Base-by-base conservation (phyloP, 257 asterid species). In the Primulina huaijiensis region DNA sequence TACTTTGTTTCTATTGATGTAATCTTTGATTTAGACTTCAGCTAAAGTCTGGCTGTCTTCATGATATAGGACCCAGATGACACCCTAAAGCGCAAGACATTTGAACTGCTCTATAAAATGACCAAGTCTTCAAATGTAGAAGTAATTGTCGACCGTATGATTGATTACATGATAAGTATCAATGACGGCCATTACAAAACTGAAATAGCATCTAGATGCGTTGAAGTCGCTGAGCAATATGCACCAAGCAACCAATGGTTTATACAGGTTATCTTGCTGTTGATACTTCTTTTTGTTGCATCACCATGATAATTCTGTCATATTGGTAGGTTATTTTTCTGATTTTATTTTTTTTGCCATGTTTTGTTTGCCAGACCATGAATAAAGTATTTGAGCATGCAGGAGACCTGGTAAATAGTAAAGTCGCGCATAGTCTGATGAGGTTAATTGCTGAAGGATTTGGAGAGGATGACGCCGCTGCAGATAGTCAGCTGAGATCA, bases 191-290 rank as follows among this genome's bases (percentile, higher is more conserved):
- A 94, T 82, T 91, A 86, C 81, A 91, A 91, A 88, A 91, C 96
- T 33, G 99, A 91, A 82, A 94, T 94, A 79, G 97, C 99, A 70
- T 94, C 99, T 73, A 88, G 99, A 83, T 91, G 97, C 74, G 95
- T 94, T 72, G 99, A 94, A 77, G 96, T 94, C 72, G 99, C 96
- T 4, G 99, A 94, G 78, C 99, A 94, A 79, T 94, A 89, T 60
- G 97, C 99, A 38, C 97, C 96, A 52, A 94, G 97, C 90, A 94
- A 94, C 84, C 95, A 86, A 68, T 94, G 99, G 99, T 94, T 94
- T 84, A 91, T 91, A 78, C 92, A 86, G 99, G 99, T 93, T 60
- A 70, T 72, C 75, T 76, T 62, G 12, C 56, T 65, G 55, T 65
- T 30, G 25, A 61, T 34, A 63, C 27, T 65, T 52, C 58, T 56